These are phyloP conservation scores for Durotheca rogersii DNA, from an alignment of 495 filamentous ascomycete genomes.

Conservation along the genomic window DNA sequence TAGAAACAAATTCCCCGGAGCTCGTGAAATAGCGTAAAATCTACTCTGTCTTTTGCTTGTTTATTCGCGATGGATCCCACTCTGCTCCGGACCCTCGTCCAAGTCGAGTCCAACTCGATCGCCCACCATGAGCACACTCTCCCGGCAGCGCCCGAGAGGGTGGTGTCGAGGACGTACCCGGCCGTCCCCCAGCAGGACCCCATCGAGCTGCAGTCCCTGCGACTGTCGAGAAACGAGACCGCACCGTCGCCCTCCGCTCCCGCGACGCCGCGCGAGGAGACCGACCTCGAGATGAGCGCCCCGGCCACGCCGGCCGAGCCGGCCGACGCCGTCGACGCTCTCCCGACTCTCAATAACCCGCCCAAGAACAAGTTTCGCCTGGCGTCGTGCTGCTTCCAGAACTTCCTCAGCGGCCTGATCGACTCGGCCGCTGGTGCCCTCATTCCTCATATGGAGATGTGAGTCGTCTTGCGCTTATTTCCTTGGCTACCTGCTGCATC, in stretches of 20 bases:
- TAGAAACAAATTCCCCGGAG: too few relatives aligned
- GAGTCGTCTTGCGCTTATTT: slow-evolving; percentile 8
- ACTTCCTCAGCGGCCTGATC: slow-evolving; percentile 58
- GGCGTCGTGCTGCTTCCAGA: slow-evolving; percentile 50
- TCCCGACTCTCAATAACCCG: slow-evolving; percentile 55
- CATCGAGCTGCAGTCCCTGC: slow-evolving; percentile 39
- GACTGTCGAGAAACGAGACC: slow-evolving; percentile 13
- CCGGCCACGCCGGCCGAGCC: slow-evolving; percentile 43
- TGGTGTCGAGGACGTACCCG: slow-evolving; percentile 41
- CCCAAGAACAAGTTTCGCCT: slow-evolving; percentile 55
- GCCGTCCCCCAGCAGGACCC: slow-evolving; percentile 39
- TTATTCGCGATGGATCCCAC: slow-evolving; percentile 29
- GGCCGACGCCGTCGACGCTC: slow-evolving; percentile 40
- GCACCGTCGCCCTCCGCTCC: slow-evolving; percentile 25
- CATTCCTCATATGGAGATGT: slow-evolving; percentile 68
- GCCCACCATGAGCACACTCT: slow-evolving; percentile 17
- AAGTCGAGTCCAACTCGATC: slow-evolving; percentile 34
- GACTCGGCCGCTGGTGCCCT: slow-evolving; percentile 70
- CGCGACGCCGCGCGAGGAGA: slow-evolving; percentile 45
- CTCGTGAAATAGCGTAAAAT: too few relatives aligned
- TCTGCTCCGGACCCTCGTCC: slow-evolving; percentile 30
- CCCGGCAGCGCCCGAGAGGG: slow-evolving; percentile 38
- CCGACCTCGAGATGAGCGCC: slow-evolving; percentile 56
- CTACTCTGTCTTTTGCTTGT: too few relatives aligned
- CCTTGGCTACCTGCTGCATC: too few relatives aligned